These are phyloP conservation scores for Populus hybrid DNA, from an alignment of 441 rosid genomes.

Conservation along the genomic window DNA sequence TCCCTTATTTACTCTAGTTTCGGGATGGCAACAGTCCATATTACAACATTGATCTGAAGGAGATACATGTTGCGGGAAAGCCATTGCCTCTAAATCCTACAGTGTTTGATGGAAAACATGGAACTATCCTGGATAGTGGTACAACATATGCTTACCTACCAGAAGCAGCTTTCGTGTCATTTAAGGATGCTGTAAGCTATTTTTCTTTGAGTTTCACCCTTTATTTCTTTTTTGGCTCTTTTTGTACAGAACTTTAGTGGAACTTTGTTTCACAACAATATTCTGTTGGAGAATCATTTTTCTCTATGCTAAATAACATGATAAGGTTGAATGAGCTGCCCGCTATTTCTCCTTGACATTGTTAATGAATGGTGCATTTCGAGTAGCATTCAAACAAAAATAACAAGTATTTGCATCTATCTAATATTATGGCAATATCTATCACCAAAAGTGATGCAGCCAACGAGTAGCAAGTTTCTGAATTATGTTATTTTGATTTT, in stretches of 20 bases:
- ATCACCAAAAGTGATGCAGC: neutral
- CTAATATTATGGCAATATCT: neutral
- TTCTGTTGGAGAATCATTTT: neutral
- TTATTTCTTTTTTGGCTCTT: neutral
- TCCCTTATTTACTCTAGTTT: slow-evolving; percentile 94
- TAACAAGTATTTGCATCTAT: neutral
- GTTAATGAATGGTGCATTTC: neutral
- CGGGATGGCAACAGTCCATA: slow-evolving; percentile 97
- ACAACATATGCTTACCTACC: slow-evolving; percentile 92
- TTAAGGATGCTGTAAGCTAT: slow-evolving; percentile 71
- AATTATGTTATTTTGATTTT: neutral
- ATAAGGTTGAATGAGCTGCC: neutral
- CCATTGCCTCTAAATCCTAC: slow-evolving; percentile 50
- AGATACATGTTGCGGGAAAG: slow-evolving; percentile 87
- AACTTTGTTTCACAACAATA: too few relatives aligned
- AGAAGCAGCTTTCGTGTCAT: slow-evolving; percentile 64
- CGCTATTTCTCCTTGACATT: neutral
- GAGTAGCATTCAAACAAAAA: neutral
- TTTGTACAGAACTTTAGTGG: neutral
- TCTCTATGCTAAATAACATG: neutral
- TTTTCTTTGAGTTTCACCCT: neutral
- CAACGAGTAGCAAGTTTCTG: neutral
- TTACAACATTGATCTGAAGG: slow-evolving; percentile 93
- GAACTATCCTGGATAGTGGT: slow-evolving; percentile 86
- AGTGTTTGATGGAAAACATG: slow-evolving; percentile 73